Evolutionary conservation across 2,329 filamentous ascomycete species (phyloP), one percentile per base, ranked within the genome.

Genomic region (Sporothrix phasma): DNA sequence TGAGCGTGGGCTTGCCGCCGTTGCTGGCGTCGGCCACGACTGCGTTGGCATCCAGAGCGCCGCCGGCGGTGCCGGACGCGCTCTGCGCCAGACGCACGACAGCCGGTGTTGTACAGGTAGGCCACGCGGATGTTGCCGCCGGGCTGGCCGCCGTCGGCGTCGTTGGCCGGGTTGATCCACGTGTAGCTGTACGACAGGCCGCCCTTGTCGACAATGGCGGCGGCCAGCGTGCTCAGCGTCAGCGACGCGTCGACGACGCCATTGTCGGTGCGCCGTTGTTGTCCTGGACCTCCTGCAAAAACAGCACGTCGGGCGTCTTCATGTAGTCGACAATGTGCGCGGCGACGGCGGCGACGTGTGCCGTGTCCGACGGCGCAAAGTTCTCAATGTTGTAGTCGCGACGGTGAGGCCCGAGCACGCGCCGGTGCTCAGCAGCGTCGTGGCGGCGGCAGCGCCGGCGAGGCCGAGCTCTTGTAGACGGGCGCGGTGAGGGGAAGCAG

Each of bases 91-190:
- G 81, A 56, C 79, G 77, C 51, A 90, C 71, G 3, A 83, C 73
- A 19, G 80, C 77, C 0, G 85, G n/a, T 78, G 45, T 86, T 83
- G 80, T 88, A 90, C 11, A 90, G 78, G 74, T 88, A 90, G 0
- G 86, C 87, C 54, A 79, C 77, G 51, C 87, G 87, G 73, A 90
- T 90, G 76, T 90, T 90, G 43, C 86, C 87, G 15, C 88, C 87
- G 1, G 85, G 84, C 66, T 83, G 75, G 39, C 88, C 88, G 65
- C 88, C 88, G 68, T 89, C 86, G 66, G 80, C 69, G 72, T 82
- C 78, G 71, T 88, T 76, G 39, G 80, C 74, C 1, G 87, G 87
- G 49, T 76, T 78, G 63, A 90, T 80, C 67, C 85, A 81, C 31
- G 80, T 76, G 70, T 81, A 89, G 46, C 77, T 74, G 74, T 90